Evolutionary conservation across 257 asterid genomes (phyloP).

Genomic region (Lantana camara): DNA sequence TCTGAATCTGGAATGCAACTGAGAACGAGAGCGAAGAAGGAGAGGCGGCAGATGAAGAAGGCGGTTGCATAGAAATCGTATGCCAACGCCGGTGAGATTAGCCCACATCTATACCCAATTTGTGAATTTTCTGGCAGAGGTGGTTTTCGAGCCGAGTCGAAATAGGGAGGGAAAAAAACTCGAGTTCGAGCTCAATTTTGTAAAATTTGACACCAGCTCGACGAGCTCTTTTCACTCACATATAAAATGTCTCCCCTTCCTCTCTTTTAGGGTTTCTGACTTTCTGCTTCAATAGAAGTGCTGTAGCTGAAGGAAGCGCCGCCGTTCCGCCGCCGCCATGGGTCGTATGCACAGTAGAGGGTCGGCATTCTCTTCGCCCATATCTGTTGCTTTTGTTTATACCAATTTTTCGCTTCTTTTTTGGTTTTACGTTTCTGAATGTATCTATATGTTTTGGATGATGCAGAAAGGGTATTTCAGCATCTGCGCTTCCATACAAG

Average conservation of each 20-base stretch:
- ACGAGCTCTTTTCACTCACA: too few relatives aligned
- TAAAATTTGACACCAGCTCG: too few relatives aligned
- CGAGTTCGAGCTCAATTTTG: too few relatives aligned
- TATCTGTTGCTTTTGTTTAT: not conserved
- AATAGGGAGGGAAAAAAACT: too few relatives aligned
- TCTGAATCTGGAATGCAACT: constrained; percentile 24
- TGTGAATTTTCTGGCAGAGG: too few relatives aligned
- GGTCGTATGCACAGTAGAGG: constrained; percentile 77
- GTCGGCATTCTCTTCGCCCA: constrained; percentile 16
- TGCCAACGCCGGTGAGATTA: constrained; percentile 23
- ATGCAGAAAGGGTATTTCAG: constrained; percentile 66
- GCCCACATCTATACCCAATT: constrained; percentile 29
- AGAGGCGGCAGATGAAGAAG: constrained; percentile 26
- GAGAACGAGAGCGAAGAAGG: constrained; percentile 25
- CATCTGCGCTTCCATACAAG: constrained; percentile 70
- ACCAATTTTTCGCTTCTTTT: not conserved
- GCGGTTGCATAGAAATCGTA: constrained; percentile 45
- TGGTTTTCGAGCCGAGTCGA: too few relatives aligned
- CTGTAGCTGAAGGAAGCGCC: constrained; percentile 4
- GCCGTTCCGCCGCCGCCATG: constrained; percentile 30
- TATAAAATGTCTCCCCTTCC: not conserved
- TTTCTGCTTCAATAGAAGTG: constrained; percentile 6
- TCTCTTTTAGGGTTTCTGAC: constrained; percentile 30
- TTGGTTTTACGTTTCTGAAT: not conserved
- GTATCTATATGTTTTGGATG: not conserved